These are phyloP conservation scores for Chytriomyces hyalinus DNA, from an alignment of 192 early-diverging fungal genomes.

Conservation along the genomic window DNA sequence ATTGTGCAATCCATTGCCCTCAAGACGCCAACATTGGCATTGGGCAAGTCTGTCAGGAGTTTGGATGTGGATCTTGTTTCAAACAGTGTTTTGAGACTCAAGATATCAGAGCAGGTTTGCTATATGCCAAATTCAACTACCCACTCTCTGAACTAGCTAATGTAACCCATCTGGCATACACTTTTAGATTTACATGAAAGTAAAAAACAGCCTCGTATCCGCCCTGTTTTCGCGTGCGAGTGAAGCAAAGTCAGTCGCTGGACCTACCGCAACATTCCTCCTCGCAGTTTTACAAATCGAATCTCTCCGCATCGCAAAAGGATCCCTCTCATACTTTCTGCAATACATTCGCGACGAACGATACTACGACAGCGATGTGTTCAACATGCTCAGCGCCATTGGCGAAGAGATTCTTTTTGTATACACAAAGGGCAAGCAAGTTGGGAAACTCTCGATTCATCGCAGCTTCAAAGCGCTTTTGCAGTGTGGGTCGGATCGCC, in stretches of 20 bases:
- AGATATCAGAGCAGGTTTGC: slow-evolving; percentile 56
- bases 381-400: slow-evolving; percentile 77
- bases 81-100: slow-evolving; percentile 79
- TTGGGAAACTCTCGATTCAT: slow-evolving; percentile 19
- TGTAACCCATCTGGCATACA: too few species aligned
- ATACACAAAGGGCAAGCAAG: slow-evolving; percentile 14
- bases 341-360: slow-evolving; percentile 88
- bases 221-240: not conserved
- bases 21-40: slow-evolving; percentile 83
- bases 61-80: slow-evolving; percentile 86
- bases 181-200: slow-evolving; percentile 22
- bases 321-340: slow-evolving; percentile 66
- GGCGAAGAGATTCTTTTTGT: slow-evolving; percentile 58
- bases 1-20: slow-evolving; percentile 75
- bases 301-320: slow-evolving; percentile 64
- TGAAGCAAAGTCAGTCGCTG: slow-evolving; percentile 55
- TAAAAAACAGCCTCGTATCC: not conserved
- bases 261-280: slow-evolving; percentile 79
- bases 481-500: slow-evolving; percentile 64
- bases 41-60: slow-evolving; percentile 71
- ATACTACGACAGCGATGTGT: slow-evolving; percentile 75
- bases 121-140: not conserved
- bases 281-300: slow-evolving; percentile 86
- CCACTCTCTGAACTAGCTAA: not conserved
- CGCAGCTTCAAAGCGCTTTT: slow-evolving; percentile 44